Conservation (phyloP, 306 rosid species). For the Cicer chorassanicum region DNA sequence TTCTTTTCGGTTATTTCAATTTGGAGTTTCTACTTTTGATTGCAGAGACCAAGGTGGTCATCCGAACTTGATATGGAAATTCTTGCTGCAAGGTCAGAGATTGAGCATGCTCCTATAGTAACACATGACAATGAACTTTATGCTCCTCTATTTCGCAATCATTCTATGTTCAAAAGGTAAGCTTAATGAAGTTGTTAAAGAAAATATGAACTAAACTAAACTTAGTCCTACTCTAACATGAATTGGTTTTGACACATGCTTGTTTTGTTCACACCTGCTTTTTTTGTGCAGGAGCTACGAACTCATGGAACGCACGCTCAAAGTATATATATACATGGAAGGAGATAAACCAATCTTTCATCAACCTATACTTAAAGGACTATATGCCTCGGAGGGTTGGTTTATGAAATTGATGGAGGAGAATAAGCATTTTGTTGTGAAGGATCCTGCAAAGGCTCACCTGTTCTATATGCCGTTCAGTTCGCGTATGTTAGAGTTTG, state of each 20-base stretch:
- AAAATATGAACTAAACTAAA: constrained; percentile 25
- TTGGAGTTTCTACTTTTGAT: constrained; percentile 37
- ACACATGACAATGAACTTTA: constrained; percentile 68
- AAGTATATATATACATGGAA: constrained; percentile 85
- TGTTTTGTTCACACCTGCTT: constrained; percentile 8
- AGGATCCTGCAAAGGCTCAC: constrained; percentile 87
- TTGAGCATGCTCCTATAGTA: constrained; percentile 63
- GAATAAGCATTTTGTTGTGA: constrained; percentile 67
- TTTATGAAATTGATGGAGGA: constrained; percentile 95
- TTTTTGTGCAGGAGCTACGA: constrained; percentile 75
- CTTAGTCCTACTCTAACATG: constrained; percentile 14
- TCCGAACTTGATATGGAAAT: constrained; percentile 73
- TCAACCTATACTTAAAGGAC: constrained; percentile 81
- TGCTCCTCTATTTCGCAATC: constrained; percentile 81
- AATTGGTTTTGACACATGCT: constrained; percentile 17
- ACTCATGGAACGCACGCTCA: constrained; percentile 83
- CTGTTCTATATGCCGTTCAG: constrained; percentile 94
- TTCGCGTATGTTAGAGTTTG: constrained; percentile 73
- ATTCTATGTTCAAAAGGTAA: constrained; percentile 87
- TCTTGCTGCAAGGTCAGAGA: constrained; percentile 71
- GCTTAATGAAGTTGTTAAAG: constrained; percentile 26
- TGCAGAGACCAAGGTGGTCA: constrained; percentile 83
- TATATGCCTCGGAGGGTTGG: constrained; percentile 97
- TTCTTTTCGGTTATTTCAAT: constrained; percentile 6
- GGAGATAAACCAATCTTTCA: constrained; percentile 90